phyloP scores from a whole-genome alignment of 306 rosid species.

The Dryas drummondii region DNA sequence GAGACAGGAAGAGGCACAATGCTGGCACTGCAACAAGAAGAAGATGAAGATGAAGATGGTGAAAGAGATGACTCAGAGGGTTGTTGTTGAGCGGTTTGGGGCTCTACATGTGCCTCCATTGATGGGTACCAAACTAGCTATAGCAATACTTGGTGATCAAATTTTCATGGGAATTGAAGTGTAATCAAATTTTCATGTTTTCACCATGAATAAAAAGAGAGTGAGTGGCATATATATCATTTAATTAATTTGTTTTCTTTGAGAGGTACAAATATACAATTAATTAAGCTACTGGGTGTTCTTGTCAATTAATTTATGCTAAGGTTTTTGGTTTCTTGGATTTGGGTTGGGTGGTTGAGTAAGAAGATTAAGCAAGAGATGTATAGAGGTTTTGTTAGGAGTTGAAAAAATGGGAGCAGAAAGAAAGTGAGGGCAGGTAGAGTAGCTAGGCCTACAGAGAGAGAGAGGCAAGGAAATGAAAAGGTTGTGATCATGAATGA shows the following conservation, averaged over 20 bases:
- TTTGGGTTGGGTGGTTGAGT: slow-evolving; percentile 39
- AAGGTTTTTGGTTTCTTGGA: slow-evolving; percentile 7
- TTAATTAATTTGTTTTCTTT: slow-evolving; percentile 24
- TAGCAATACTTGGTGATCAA: slow-evolving; percentile 1
- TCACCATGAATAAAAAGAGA: slow-evolving; percentile 22
- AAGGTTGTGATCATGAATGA: slow-evolving; percentile 17
- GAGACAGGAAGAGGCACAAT: slow-evolving; percentile 16
- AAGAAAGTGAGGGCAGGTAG: slow-evolving; percentile 54
- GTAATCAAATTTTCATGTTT: slow-evolving; percentile 17
- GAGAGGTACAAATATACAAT: slow-evolving; percentile 21
- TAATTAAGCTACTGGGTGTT: neutral
- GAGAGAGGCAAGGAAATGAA: slow-evolving; percentile 10
- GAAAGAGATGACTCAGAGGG: slow-evolving; percentile 33
- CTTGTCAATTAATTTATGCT: neutral
- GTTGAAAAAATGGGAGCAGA: slow-evolving; percentile 31
- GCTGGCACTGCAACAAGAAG: slow-evolving; percentile 30
- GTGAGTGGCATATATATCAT: slow-evolving; percentile 11
- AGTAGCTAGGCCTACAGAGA: slow-evolving; percentile 30
- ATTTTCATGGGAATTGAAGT: slow-evolving; percentile 10
- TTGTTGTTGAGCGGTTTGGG: slow-evolving; percentile 20
- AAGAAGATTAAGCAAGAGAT: slow-evolving; percentile 7
- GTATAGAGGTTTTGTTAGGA: slow-evolving; percentile 38
- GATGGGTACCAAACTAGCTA: slow-evolving; percentile 8
- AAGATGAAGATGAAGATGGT: slow-evolving; percentile 21
- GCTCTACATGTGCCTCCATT: slow-evolving; percentile 46